Base-by-base conservation (phyloP, 2,329 filamentous ascomycete species). In the Botrytis fabae region DNA sequence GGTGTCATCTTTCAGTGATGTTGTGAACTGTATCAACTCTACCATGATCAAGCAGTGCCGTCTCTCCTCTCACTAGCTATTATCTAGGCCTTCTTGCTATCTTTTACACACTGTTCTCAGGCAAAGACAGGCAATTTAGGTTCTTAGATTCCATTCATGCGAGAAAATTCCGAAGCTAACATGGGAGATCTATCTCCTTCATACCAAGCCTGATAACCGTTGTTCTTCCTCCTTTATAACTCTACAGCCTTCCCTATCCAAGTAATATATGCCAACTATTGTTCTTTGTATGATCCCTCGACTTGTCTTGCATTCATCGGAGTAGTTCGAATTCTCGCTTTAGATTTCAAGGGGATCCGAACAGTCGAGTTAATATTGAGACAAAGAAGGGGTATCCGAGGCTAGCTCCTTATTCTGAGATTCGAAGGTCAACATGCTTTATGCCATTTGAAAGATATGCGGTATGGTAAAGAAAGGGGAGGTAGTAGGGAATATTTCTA, bases 331-430 rank as follows among this genome's bases (percentile, higher is more conserved):
- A 38, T n/a, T n/a, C 57, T 40, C 22, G 7, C 22, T 40, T n/a
- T 40, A 2, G 5, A 7, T 16, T 3, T 61, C n/a, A 16, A 1
- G 25, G 35, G 59, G 2, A n/a, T 2, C 7, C 25, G 22, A 8
- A 25, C 59, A 40, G 25, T 61, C 35, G 22, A 61, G 22, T 38
- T 61, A 18, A 57, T 3, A 18, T 18, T n/a, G n/a, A 57, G 51
- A 57, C 51, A 57, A 28, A 28, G 16, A 48, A 1, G n/a, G n/a
- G 51, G 35, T n/a, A 40, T n/a, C 7, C 22, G 6, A 62, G 35
- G 8, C n/a, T 1, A 5, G 12, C 1, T 1, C 1, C 8, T 18
- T 16, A 4, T 40, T 1, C 12, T 9, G 7, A 8, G n/a, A 0
- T 25, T 4, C 35, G 40, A 18, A 61, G 3, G 0, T n/a, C 8